Conservation (phyloP, 1,139 yeast species). For the Yamadazyma sp. region DNA sequence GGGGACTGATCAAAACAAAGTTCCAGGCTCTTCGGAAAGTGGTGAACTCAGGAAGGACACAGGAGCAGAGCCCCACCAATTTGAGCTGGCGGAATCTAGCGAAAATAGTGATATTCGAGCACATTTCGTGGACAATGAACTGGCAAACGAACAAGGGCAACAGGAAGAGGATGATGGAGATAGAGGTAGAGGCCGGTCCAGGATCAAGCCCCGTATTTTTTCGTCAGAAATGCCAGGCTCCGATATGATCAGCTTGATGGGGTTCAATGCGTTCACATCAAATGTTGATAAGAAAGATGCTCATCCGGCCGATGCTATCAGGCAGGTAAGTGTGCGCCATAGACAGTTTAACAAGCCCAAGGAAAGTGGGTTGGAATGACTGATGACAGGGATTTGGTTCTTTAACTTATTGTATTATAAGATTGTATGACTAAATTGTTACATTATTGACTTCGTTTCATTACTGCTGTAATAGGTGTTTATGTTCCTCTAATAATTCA, state of each 20-base stretch:
- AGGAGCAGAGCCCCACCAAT: slow-evolving; percentile 1
- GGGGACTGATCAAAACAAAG: background rate
- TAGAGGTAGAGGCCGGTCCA: slow-evolving; percentile 26
- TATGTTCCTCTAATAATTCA: slow-evolving; percentile 54
- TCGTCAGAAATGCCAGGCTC: slow-evolving; percentile 14
- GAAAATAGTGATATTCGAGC: too few relatives aligned
- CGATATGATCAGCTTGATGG: slow-evolving; percentile 52
- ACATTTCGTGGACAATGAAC: too few relatives aligned
- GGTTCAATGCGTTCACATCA: slow-evolving; percentile 52
- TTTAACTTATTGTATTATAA: background rate
- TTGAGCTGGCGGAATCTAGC: too few relatives aligned
- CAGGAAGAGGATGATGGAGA: slow-evolving; percentile 8
- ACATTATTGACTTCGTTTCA: slow-evolving; percentile 19
- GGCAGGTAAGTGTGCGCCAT: background rate
- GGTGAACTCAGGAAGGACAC: background rate
- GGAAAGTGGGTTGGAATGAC: background rate
- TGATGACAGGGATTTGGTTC: too few relatives aligned
- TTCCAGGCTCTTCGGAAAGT: background rate
- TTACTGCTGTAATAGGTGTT: slow-evolving; percentile 39
- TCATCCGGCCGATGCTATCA: background rate
- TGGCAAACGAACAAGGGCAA: background rate
- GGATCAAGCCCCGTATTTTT: slow-evolving; percentile 17
- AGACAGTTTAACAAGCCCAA: background rate
- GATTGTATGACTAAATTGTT: slow-evolving; percentile 24
- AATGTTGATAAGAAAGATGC: slow-evolving; percentile 9